These are phyloP conservation scores for Iodosphaeria phyllophila DNA, from an alignment of 2,329 filamentous ascomycete genomes.

Conservation along the genomic window DNA sequence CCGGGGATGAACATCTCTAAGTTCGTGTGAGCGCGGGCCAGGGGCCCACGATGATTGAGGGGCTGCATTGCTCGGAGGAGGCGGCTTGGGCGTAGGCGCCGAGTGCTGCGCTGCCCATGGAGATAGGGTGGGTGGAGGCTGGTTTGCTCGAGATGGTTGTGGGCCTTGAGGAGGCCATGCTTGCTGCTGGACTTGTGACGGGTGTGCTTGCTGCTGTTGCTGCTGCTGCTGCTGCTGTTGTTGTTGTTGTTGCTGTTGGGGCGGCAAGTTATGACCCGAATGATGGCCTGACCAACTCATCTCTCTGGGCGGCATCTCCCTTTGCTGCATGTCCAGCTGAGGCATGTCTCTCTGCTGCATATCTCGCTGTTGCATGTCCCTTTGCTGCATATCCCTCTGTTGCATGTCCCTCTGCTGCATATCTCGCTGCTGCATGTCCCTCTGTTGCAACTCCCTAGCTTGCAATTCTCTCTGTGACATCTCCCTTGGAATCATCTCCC, in stretches of 20 bases:
- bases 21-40: slow-evolving; percentile 12
- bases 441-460: too few species aligned
- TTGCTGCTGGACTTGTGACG: slow-evolving; percentile 6
- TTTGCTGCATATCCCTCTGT: too few species aligned
- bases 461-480: slow-evolving; percentile 3
- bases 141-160: too few species aligned
- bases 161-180: slow-evolving; percentile 16
- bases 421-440: not conserved
- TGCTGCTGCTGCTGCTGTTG: slow-evolving; percentile 10
- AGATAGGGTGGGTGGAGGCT: slow-evolving; percentile 16
- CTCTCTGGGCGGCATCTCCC: slow-evolving; percentile 13
- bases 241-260: slow-evolving; percentile 9
- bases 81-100: slow-evolving; percentile 16
- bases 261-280: slow-evolving; percentile 12
- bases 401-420: too few species aligned
- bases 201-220: slow-evolving; percentile 6
- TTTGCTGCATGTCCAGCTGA: too few species aligned
- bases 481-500: slow-evolving; percentile 1
- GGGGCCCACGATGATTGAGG: slow-evolving; percentile 16
- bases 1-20: slow-evolving; percentile 4
- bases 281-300: slow-evolving; percentile 15
- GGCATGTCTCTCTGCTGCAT: too few species aligned
- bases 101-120: slow-evolving; percentile 20
- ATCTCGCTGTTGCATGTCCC: not conserved
- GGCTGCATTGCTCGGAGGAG: slow-evolving; percentile 13